A percentile compares a stretch with the other conserved stretches of the same genome.
Conservation (phyloP, 2,329 filamentous ascomycete genomes). For the Ceratocystis papillata region DNA sequence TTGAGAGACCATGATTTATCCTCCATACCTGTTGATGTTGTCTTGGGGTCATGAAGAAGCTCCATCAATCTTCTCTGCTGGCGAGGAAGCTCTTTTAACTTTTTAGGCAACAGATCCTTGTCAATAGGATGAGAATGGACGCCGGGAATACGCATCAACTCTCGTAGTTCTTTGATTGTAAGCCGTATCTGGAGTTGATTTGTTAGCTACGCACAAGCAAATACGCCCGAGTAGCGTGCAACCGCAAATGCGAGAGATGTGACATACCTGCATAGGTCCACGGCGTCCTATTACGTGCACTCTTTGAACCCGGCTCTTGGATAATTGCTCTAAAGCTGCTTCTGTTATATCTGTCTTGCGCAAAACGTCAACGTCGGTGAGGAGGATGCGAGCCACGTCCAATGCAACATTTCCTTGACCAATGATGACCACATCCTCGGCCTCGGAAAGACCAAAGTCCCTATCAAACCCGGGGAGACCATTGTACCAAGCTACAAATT, state of each 20-base stretch:
- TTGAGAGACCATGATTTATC: constrained; percentile 71
- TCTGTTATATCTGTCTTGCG: constrained; percentile 81
- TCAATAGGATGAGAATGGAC: constrained; percentile 64
- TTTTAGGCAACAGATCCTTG: constrained; percentile 52
- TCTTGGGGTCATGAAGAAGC: constrained; percentile 50
- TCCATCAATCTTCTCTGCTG: constrained; percentile 69
- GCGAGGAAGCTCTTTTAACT: constrained; percentile 60
- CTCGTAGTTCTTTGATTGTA: constrained; percentile 87
- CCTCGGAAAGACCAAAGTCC: constrained; percentile 55
- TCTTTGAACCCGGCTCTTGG: constrained; percentile 60
- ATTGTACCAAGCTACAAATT: constrained; percentile 98
- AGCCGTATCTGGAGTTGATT: constrained; percentile 58
- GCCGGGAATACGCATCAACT: constrained; percentile 65
- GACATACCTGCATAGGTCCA: constrained; percentile 64
- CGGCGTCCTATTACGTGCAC: constrained; percentile 83
- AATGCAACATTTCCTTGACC: constrained; percentile 95
- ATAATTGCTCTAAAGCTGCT: constrained; percentile 63
- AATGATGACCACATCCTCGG: constrained; percentile 73
- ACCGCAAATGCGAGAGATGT: constrained; percentile 28
- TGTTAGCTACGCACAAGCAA: constrained; percentile 16
- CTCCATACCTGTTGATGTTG: constrained; percentile 45
- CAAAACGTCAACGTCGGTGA: constrained; percentile 63
- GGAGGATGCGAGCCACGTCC: constrained; percentile 79
- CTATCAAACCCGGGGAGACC: constrained; percentile 71
- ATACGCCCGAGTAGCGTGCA: background rate